Evolutionary conservation across 2,329 filamentous ascomycete genomes (phyloP), one percentile per base, ranked within the genome.

Genomic region (Penicillium sp.): DNA sequence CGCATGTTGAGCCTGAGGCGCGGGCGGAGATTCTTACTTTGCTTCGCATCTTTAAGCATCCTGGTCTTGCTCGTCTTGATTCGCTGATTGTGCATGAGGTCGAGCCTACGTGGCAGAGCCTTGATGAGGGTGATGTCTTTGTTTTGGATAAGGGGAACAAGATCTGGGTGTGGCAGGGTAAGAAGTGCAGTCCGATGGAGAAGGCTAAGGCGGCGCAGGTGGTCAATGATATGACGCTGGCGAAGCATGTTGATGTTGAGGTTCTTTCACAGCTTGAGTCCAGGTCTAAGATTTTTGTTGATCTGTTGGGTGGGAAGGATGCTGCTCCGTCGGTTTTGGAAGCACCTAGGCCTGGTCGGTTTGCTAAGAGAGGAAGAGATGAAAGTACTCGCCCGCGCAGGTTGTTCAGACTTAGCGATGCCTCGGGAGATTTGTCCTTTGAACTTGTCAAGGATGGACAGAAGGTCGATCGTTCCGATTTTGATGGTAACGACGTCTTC

Each of bases 81-180:
- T 76, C 77, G 4, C 70, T 86, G 9, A 76, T 88, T 30, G 84
- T 87, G 9, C 76, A 84, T 65, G 85, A 88, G 67, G 85, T 88
- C 1, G 78, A 83, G 58, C 83, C 85, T 3, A 79, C 74, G 0
- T 85, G 82, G 80, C 63, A 74, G 61, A 87, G 82, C 62, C 76
- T 88, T 30, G 84, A 88, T 61, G 84, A 87, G 54, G 75, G 48
- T n/a, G 85, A 89, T 63, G 86, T 88, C 2, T 88, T 88, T 60
- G 75, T 88, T 13, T 70, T 88, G 40, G 85, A 88, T 61, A 78
- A 77, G 48, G 80, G 80, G 23, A 75, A 81, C 46, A 87, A 87
- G 74, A 85, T 88, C 60, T 87, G 82, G 78, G 82, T 87, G 4
- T 89, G 86, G 86, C 86, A 88, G 72, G 86, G 86, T 47, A 79